Evolutionary conservation across 1,284 basidiomycete genomes (phyloP).

Genomic region (Hymenochaete sp.): DNA sequence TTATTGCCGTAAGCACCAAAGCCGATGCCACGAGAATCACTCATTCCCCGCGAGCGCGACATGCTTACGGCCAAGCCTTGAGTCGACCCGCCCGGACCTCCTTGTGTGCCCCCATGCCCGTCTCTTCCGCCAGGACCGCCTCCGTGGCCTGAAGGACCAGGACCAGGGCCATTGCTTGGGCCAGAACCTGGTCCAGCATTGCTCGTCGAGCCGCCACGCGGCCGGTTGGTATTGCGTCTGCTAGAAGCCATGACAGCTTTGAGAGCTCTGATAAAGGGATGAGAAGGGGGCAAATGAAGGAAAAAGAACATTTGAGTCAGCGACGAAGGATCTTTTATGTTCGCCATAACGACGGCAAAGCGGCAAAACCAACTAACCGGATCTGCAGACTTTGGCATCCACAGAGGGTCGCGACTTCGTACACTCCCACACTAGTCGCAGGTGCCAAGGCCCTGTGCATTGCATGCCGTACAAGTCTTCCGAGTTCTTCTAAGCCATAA

Average conservation of each 20-base stretch:
- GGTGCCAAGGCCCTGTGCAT: constrained; percentile 84
- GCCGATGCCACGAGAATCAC: constrained; percentile 37
- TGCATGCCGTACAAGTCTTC: constrained; percentile 78
- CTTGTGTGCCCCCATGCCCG: no score
- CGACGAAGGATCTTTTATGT: no score
- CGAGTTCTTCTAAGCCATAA: constrained; percentile 73
- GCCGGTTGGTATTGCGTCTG: constrained; percentile 52
- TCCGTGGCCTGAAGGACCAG: constrained; percentile 30
- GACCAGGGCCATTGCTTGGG: constrained; percentile 34
- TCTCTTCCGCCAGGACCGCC: constrained; percentile 26
- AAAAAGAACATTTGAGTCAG: no score
- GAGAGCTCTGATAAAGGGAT: constrained; percentile 48
- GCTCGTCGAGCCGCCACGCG: constrained; percentile 41
- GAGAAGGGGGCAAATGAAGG: no score
- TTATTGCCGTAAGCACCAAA: no score
- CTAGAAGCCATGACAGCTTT: constrained; percentile 69
- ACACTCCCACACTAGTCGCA: constrained; percentile 79
- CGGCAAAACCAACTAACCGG: constrained; percentile 39
- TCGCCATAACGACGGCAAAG: constrained; percentile 6
- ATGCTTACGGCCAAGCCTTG: background rate
- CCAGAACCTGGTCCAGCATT: constrained; percentile 36
- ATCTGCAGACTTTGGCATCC: constrained; percentile 84
- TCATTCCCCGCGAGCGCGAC: constrained; percentile 42
- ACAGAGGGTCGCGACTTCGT: constrained; percentile 89
- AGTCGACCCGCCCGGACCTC: no score